phyloP scores from a whole-genome alignment of 352 stramenopile genomes.

The Phytopythium delawarense region DNA sequence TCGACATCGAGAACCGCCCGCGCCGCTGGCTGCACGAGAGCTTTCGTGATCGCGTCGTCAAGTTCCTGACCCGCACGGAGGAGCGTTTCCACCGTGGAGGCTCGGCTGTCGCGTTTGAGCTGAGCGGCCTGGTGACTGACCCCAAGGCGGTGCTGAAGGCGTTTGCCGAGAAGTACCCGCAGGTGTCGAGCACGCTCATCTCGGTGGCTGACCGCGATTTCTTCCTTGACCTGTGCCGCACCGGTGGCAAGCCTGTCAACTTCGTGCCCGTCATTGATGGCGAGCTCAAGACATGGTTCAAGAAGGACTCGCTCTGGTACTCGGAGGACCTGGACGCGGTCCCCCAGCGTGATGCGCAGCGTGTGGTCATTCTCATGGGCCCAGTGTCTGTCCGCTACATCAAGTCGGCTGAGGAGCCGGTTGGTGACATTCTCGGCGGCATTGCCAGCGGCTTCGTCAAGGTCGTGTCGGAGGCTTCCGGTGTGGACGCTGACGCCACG shows the following conservation, averaged over 20 bases:
- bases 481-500: slow-evolving; percentile 5
- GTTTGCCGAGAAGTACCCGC: slow-evolving; percentile 58
- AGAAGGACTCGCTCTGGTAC: slow-evolving; percentile 91
- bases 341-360: slow-evolving; percentile 66
- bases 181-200: slow-evolving; percentile 46
- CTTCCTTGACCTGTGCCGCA: slow-evolving; percentile 80
- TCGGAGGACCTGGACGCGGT: slow-evolving; percentile 86
- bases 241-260: slow-evolving; percentile 83
- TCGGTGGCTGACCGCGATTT: slow-evolving; percentile 75
- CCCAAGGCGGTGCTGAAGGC: slow-evolving; percentile 34
- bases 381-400: slow-evolving; percentile 80
- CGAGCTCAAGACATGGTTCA: slow-evolving; percentile 85
- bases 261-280: slow-evolving; percentile 82
- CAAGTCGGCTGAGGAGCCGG: slow-evolving; percentile 67
- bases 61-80: slow-evolving; percentile 67
- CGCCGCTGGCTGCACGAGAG: slow-evolving; percentile 75
- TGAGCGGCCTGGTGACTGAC: slow-evolving; percentile 32
- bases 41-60: slow-evolving; percentile 61
- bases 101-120: slow-evolving; percentile 31
- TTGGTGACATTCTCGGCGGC: slow-evolving; percentile 64
- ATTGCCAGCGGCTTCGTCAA: slow-evolving; percentile 59
- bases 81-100: slow-evolving; percentile 55
- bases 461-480: slow-evolving; percentile 27
- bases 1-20: slow-evolving; percentile 43
- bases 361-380: slow-evolving; percentile 82